Evolutionary conservation across 768 basidiomycete species (phyloP), one percentile per base, ranked within the genome.

Genomic region (Russula griseocarnosa): DNA sequence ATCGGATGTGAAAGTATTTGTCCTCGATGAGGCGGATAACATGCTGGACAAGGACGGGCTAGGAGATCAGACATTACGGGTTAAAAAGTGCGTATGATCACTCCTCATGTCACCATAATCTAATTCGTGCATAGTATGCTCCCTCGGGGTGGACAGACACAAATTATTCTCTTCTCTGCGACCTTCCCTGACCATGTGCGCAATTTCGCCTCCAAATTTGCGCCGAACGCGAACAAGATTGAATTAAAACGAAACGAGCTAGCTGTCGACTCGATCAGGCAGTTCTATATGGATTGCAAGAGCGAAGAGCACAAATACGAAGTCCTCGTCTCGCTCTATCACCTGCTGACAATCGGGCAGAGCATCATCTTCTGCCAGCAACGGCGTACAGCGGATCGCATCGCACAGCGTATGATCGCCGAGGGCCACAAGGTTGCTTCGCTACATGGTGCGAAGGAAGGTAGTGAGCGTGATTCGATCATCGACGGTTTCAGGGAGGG

Each of bases 351-450:
- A 2, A 89, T 99, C 61, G 97, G 97, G 0, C 97, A 98, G 75
- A 95, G 92, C 74, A 99, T 99, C 74, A 98, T 99, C 69, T 99
- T 99, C 78, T 95, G 94, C 75, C 87, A 92, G 92, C 86, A 89
- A 73, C 90, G 93, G 66, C 87, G 89, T 72, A 94, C 93, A 0
- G 95, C 97, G 20, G 97, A 99, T 76, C 82, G 86, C 62, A 95
- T 99, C 65, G 88, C 94, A 3, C 80, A 85, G 55, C 85, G 94
- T 5, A 98, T 99, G 92, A 86, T 83, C 6, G 82, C 82, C 0
- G 94, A 98, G 73, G 96, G 96, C 0, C 97, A 99, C 76, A 92
- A 94, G 74, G 97, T 99, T 26, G 90, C 93, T 5, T 95, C 96
- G 1, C 80, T 98, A 40, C 97, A 98, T 71, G 97, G 97, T 36